Evolutionary conservation across 1,284 basidiomycete species (phyloP).

Genomic region (Puccinia coronata): DNA sequence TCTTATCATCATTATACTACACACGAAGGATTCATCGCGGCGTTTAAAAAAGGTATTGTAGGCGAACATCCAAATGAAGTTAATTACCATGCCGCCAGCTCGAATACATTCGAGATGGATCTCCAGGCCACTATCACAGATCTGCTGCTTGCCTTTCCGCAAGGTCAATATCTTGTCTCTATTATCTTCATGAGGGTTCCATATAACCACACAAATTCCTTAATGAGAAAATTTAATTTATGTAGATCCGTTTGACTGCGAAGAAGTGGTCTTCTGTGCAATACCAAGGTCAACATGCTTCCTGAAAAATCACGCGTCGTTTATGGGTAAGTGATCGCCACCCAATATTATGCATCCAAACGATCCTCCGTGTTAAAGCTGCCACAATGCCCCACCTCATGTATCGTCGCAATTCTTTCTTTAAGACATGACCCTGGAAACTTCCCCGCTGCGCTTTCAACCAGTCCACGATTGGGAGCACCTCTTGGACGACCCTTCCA

Average conservation of each 20-base stretch:
- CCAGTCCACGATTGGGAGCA: constrained; percentile 27
- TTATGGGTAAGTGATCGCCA: constrained; percentile 17
- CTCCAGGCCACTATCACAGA: constrained; percentile 11
- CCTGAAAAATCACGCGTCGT: constrained; percentile 27
- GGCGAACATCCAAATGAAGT: constrained; percentile 19
- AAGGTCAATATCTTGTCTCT: neutral
- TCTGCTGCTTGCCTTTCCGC: constrained; percentile 36
- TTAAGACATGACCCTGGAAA: constrained; percentile 32
- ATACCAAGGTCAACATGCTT: constrained; percentile 7
- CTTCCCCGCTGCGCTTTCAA: constrained; percentile 19
- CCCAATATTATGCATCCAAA: neutral
- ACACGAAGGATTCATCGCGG: constrained; percentile 33
- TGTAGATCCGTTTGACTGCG: constrained; percentile 29
- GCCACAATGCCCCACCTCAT: neutral
- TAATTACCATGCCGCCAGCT: constrained; percentile 3
- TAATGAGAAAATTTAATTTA: neutral
- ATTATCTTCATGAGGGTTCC: neutral
- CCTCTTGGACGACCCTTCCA: neutral
- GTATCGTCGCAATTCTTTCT: neutral
- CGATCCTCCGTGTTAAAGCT: neutral
- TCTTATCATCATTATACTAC: constrained; percentile 80
- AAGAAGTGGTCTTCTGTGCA: constrained; percentile 30
- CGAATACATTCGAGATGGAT: constrained; percentile 31
- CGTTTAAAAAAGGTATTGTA: constrained; percentile 14
- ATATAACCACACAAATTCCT: neutral